Evolutionary conservation across 139 green algal species (phyloP), one percentile per base, ranked within the genome.

Genomic region (Microglena sp.): DNA sequence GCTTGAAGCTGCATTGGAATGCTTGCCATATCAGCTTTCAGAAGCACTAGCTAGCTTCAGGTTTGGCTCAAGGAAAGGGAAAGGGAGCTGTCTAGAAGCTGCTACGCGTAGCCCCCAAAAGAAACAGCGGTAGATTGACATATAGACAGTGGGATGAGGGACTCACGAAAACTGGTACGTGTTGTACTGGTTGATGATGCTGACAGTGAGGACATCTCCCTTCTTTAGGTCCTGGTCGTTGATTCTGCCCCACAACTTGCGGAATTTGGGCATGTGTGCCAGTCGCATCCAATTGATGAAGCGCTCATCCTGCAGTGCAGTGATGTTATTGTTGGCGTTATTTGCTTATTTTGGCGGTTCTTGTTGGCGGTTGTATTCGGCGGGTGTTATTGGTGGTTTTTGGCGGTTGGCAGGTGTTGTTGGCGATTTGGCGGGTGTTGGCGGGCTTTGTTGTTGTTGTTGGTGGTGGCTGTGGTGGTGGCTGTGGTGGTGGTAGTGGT

Each of bases 261-360:
- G 68, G 69, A 88, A 88, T 1, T 40, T 61, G 0, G 78, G 76
- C 67, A 86, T 68, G 2, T 88, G 87, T 4, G 84, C 82, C 4
- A 88, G 82, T 26, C 91, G 79, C 90, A 97, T 94, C 94, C 94
- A 99, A 33, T 96, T 87, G 46, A 97, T 88, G 69, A 97, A 91
- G 40, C 92, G 89, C 82, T 98, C 74, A 54, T 93, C 78, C 36
- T 92, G 5, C 15, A 32, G 15, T 18, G 22, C 15, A n/a, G 50
- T 21, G 50, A 27, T 11, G 50, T 31, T 59, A 32, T 59, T 26
- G 21, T 21, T 59, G 11, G 18, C 22, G 21, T 59, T 21, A 59
- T 59, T 26, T 59, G 26, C 50, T 32, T n/a, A 32, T 59, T 32
- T 59, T 26, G 15, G 6, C 18, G 50, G 15, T 59, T 11, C 50